Evolutionary conservation across 352 stramenopile species (phyloP).

Genomic region (Phytophthora podocarpi): DNA sequence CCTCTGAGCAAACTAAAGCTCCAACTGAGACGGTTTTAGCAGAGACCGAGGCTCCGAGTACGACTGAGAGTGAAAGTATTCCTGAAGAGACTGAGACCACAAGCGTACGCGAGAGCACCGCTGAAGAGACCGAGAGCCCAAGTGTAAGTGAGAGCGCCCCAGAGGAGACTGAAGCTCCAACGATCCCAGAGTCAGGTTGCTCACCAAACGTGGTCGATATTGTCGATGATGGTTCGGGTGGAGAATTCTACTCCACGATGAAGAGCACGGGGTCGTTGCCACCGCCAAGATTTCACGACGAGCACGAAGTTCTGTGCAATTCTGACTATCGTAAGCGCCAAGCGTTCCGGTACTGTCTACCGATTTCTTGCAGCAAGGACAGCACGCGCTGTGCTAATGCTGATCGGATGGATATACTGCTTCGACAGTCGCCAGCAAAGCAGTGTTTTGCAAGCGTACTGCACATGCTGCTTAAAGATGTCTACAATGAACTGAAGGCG

Average conservation of each 20-base stretch:
- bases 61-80: too few relatives aligned
- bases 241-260: slow-evolving; percentile 5
- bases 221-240: not conserved
- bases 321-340: not conserved
- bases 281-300: slow-evolving; percentile 23
- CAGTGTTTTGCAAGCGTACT: slow-evolving; percentile 51
- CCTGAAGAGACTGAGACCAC: too few relatives aligned
- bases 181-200: not conserved
- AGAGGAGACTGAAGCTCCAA: not conserved
- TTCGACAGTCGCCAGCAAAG: slow-evolving; percentile 21
- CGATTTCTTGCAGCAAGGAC: slow-evolving; percentile 48
- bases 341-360: slow-evolving; percentile 44
- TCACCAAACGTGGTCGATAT: not conserved
- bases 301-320: slow-evolving; percentile 22
- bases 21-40: too few relatives aligned
- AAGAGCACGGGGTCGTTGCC: not conserved
- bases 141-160: not conserved
- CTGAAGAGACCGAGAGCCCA: not conserved
- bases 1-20: too few relatives aligned
- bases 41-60: too few relatives aligned
- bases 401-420: slow-evolving; percentile 52
- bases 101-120: too few relatives aligned
- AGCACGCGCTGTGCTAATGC: slow-evolving; percentile 36
- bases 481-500: slow-evolving; percentile 42
- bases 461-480: slow-evolving; percentile 57